Percentiles rank a stretch among this genome's conserved stretches.
Evolutionary conservation across 352 stramenopile species (phyloP).

Genomic region (Pelagophyceae sp.): DNA sequence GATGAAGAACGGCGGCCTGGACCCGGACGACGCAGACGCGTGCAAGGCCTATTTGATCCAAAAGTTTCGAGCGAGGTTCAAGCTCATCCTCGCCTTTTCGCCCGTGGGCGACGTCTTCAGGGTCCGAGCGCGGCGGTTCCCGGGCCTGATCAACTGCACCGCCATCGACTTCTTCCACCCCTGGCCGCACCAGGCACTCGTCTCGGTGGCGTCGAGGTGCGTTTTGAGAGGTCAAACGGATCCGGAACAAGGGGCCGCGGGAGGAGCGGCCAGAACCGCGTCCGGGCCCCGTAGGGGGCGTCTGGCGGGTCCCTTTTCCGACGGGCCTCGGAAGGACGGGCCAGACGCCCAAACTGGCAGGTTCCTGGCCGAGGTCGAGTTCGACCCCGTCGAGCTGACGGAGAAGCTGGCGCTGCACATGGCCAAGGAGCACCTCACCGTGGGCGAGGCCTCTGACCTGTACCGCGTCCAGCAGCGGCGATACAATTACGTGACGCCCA

Average conservation of each 20-base stretch:
- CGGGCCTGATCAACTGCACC: constrained; percentile 90
- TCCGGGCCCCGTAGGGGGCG: no score
- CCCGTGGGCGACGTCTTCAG: constrained; percentile 91
- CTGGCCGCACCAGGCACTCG: constrained; percentile 87
- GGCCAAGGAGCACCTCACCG: constrained; percentile 91
- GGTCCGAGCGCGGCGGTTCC: constrained; percentile 86
- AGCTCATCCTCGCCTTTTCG: constrained; percentile 92
- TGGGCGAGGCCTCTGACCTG: constrained; percentile 83
- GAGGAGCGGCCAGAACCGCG: no score
- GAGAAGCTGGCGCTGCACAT: constrained; percentile 87
- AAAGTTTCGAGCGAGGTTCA: constrained; percentile 71
- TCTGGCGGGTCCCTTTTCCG: no score
- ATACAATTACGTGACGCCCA: constrained; percentile 97
- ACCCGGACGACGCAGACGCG: constrained; percentile 81
- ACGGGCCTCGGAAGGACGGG: no score
- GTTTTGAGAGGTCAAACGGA: no score
- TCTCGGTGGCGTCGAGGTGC: constrained; percentile 85
- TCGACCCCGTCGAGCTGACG: constrained; percentile 51
- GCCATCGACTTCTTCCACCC: constrained; percentile 96
- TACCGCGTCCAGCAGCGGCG: constrained; percentile 87
- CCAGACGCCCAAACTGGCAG: no score
- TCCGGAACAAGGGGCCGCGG: no score
- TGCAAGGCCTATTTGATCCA: constrained; percentile 43
- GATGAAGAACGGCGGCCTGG: constrained; percentile 76
- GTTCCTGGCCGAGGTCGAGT: constrained; percentile 10